Evolutionary conservation across 2,329 filamentous ascomycete genomes (phyloP).

Genomic region (Cladosporium sp.): DNA sequence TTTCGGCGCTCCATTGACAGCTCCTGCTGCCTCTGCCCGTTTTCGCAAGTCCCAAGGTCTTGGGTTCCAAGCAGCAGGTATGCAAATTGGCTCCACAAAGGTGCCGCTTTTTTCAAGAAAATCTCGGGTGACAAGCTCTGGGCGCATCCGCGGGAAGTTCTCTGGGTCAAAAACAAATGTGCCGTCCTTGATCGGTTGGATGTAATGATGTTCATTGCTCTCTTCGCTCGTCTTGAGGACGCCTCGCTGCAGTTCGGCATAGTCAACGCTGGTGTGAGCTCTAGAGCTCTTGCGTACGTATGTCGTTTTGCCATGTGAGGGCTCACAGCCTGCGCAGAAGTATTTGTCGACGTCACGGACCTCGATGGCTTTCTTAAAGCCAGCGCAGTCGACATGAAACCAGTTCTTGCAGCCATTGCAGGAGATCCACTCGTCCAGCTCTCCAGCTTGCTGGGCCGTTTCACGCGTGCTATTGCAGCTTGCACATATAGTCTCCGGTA

Average conservation of each 20-base stretch:
- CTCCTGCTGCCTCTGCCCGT: constrained; percentile 7
- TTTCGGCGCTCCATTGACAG: neutral
- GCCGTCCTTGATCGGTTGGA: constrained; percentile 62
- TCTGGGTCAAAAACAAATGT: constrained; percentile 59
- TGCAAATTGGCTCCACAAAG: constrained; percentile 65
- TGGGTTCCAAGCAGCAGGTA: constrained; percentile 59
- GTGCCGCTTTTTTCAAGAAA: constrained; percentile 59
- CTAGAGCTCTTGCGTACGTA: constrained; percentile 63
- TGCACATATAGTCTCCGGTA: constrained; percentile 49
- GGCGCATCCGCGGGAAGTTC: constrained; percentile 59
- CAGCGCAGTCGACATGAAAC: constrained; percentile 65
- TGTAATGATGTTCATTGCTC: constrained; percentile 63
- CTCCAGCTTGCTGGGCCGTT: constrained; percentile 41
- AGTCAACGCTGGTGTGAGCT: constrained; percentile 63
- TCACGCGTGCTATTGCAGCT: constrained; percentile 54
- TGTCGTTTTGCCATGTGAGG: constrained; percentile 59
- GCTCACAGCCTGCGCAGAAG: constrained; percentile 58
- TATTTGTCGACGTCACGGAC: constrained; percentile 65
- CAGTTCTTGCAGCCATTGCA: constrained; percentile 66
- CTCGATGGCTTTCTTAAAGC: constrained; percentile 61
- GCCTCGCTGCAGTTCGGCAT: constrained; percentile 63
- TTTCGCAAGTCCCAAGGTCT: constrained; percentile 37
- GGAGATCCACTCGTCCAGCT: constrained; percentile 61
- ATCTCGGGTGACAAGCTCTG: constrained; percentile 59
- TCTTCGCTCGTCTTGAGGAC: constrained; percentile 62